Evolutionary conservation across 495 filamentous ascomycete species (phyloP).

Genomic region (Lasiosphaeria miniovina): DNA sequence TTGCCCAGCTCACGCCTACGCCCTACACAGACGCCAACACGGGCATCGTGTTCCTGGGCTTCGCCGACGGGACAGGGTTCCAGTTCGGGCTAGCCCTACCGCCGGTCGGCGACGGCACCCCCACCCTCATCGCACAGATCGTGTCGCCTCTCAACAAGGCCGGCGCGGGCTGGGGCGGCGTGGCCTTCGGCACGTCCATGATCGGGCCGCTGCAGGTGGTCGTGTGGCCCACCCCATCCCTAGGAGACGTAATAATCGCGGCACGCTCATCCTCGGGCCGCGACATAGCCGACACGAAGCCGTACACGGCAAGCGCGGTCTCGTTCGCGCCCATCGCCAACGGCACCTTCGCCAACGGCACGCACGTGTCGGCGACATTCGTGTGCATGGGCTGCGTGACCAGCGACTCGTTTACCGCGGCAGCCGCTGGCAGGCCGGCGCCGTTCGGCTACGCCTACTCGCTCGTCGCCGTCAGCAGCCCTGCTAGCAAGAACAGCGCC

Average conservation of each 20-base stretch:
- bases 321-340: constrained; percentile 15
- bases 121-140: constrained; percentile 26
- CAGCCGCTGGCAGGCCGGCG: neutral
- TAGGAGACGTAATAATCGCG: constrained; percentile 10
- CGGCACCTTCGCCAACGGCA: constrained; percentile 25
- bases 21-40: constrained; percentile 28
- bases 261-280: constrained; percentile 16
- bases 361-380: constrained; percentile 27
- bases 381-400: constrained; percentile 26
- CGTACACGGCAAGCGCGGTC: constrained; percentile 11
- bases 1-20: no score
- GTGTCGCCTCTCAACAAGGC: constrained; percentile 15
- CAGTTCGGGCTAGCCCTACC: constrained; percentile 30
- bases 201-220: constrained; percentile 18
- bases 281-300: constrained; percentile 8
- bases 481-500: constrained; percentile 13
- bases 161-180: constrained; percentile 27
- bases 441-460: constrained; percentile 23
- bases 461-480: constrained; percentile 6
- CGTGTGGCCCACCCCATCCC: constrained; percentile 19
- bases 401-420: constrained; percentile 18
- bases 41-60: constrained; percentile 24
- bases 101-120: constrained; percentile 17
- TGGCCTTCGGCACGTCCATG: constrained; percentile 23
- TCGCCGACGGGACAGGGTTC: constrained; percentile 17